Evolutionary conservation across 306 rosid species (phyloP), one percentile per base, ranked within the genome.

Genomic region (Castanopsis chinensis): DNA sequence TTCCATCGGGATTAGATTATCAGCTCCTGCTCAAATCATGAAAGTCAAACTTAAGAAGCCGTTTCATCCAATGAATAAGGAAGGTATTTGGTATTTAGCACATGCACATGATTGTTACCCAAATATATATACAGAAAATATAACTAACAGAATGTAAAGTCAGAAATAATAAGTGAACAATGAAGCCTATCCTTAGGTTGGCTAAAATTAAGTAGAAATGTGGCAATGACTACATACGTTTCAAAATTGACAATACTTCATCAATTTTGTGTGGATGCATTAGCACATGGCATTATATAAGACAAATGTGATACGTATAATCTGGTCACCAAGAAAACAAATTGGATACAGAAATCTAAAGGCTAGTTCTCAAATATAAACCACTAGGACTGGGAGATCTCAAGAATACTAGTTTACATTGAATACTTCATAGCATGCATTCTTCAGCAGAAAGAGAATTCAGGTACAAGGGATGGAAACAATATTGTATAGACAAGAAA

Each of bases 1-100:
- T 80, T 95, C 98, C 94, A 93, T 91, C 55, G 99, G 99, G 67
- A 95, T 93, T 63, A 95, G 97, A 87, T 95, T 84, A 80, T 95
- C 99, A 81, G 93, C 99, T 75, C 99, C 99, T 95, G 94, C 73
- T 32, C 89, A 73, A 49, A 79, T 43, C 56, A 81, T 56, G n/a
- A 70, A 71, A 53, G 21, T 57, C 35, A 68, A 82, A 82, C 55
- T 33, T 69, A 41, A 58, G 79, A 79, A 65, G 58, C 28, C n/a
- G 60, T 63, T 74, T 15, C n/a, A 43, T 69, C 59, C 67, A 78
- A 69, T 18, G 4, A 49, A 7, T 1, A 52, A 76, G 57, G 55
- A 58, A 58, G 30, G 23, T 53, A 74, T 84, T 32, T 69, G 67
- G 49, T n/a, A 72, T 60, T 9, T 41, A 67, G 41, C 77, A 45